Evolutionary conservation across 768 basidiomycete species (phyloP), one percentile per base, ranked within the genome.

Genomic region (Dendrothele bispora): DNA sequence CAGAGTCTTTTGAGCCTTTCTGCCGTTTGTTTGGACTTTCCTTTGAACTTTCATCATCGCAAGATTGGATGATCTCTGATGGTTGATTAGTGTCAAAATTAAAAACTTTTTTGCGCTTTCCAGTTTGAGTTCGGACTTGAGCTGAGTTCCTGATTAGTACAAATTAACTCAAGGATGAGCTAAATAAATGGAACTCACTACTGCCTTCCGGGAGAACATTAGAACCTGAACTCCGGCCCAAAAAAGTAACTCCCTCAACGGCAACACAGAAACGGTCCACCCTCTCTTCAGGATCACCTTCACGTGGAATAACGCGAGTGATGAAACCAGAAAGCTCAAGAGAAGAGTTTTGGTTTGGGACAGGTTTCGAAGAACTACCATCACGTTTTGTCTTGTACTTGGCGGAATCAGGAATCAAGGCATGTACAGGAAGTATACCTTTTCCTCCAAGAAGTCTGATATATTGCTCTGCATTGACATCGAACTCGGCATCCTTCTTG

Each of bases 241-340:
- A 35, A 35, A 45, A 45, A 11, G 43, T 35, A 22, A 45, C 32
- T 22, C 27, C 15, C 11, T 45, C 28, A 24, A 45, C 27, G 11
- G 27, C 11, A 14, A 45, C n/a, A 6, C 18, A 45, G 21, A 45
- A 45, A 15, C 28, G 12, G 14, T 34, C 21, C 7, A 30, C 27
- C 12, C n/a, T 15, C 24, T 45, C 6, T 10, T 45, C 30, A 5
- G 12, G 12, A 32, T 45, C 28, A 29, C 15, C 30, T n/a, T 15
- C 43, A 15, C 34, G 29, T 7, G 43, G 28, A 45, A 45, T n/a
- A 22, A 45, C 43, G 14, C 43, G n/a, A 45, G 43, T 45, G 12
- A 46, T 28, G 25, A 36, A 46, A 6, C 44, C 44, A 7, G 34
- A 46, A 18, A 32, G 28, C 15, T n/a, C 30, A 22, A 46, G 11